Conservation (phyloP, 768 basidiomycete genomes). For the Collybiopsis luxurians region DNA sequence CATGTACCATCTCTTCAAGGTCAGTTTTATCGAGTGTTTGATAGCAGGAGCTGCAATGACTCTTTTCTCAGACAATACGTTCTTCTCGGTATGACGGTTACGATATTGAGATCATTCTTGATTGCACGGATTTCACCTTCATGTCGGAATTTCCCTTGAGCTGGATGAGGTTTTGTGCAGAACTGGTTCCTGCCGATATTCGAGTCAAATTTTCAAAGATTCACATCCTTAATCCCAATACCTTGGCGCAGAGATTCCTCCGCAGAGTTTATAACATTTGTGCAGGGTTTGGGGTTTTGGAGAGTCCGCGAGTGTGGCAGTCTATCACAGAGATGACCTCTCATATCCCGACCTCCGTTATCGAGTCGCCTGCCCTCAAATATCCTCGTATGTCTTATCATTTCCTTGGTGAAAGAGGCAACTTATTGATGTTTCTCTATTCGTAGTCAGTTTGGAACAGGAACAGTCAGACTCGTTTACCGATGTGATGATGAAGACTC, state of each 20-base stretch:
- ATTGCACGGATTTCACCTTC: conserved; percentile 76
- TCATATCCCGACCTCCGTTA: conserved; percentile 47
- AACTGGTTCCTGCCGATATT: conserved; percentile 71
- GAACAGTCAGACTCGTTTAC: conserved; percentile 53
- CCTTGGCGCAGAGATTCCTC: conserved; percentile 67
- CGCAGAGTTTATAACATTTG: conserved; percentile 74
- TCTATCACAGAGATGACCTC: conserved; percentile 62
- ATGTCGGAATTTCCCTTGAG: conserved; percentile 77
- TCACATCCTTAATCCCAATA: conserved; percentile 75
- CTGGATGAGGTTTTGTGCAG: conserved; percentile 77
- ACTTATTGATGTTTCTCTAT: background rate
- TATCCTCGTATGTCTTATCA: conserved; percentile 51
- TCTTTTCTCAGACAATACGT: conserved; percentile 44
- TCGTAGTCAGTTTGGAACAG: conserved; percentile 57
- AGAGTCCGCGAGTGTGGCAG: conserved; percentile 55
- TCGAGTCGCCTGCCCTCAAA: conserved; percentile 36
- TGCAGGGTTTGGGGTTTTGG: conserved; percentile 40
- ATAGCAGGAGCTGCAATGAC: background rate
- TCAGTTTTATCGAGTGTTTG: conserved; percentile 17
- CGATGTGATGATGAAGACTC: conserved; percentile 66
- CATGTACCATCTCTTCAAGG: conserved; percentile 78
- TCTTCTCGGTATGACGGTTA: conserved; percentile 44
- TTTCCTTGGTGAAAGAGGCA: background rate
- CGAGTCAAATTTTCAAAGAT: conserved; percentile 56
- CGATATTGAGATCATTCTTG: conserved; percentile 70